Evolutionary conservation across 352 stramenopile species (phyloP).

Genomic region (Phytophthora tentaculata): DNA sequence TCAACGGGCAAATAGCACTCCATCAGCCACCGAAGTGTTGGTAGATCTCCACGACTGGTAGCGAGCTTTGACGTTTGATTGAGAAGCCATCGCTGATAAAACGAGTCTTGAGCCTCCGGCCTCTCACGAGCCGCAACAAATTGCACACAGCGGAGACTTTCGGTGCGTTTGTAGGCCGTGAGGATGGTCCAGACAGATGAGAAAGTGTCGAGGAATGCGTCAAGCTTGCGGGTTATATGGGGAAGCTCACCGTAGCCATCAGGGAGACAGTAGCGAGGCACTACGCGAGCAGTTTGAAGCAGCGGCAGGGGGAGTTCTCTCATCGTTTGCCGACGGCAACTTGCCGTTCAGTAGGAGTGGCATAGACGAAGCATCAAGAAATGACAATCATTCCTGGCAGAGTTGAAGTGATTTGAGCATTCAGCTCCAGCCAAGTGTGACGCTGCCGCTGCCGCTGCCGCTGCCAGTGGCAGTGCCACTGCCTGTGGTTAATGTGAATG

Average conservation of each 20-base stretch:
- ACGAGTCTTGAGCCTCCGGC: slow-evolving; percentile 18
- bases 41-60: slow-evolving; percentile 9
- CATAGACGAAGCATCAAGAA: background rate
- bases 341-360: too few relatives aligned
- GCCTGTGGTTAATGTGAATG: too few relatives aligned
- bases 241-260: slow-evolving; percentile 17
- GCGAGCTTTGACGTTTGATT: slow-evolving; percentile 21
- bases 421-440: too few relatives aligned
- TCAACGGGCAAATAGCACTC: slow-evolving; percentile 15
- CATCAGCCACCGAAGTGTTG: slow-evolving; percentile 23
- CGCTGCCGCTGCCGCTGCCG: too few relatives aligned
- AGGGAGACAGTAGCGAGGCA: slow-evolving; percentile 15
- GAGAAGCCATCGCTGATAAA: slow-evolving; percentile 35
- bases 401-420: too few relatives aligned
- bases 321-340: background rate
- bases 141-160: slow-evolving; percentile 20
- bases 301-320: slow-evolving; percentile 2
- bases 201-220: slow-evolving; percentile 15
- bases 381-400: background rate
- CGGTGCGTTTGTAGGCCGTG: slow-evolving; percentile 16
- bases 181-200: slow-evolving; percentile 17
- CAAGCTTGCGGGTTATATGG: slow-evolving; percentile 11
- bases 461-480: too few relatives aligned
- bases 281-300: slow-evolving; percentile 10
- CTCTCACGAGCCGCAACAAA: slow-evolving; percentile 16